Evolutionary conservation across 2,329 filamentous ascomycete genomes (phyloP), one percentile per base, ranked within the genome.

Genomic region (Diplodia scrobiculata): DNA sequence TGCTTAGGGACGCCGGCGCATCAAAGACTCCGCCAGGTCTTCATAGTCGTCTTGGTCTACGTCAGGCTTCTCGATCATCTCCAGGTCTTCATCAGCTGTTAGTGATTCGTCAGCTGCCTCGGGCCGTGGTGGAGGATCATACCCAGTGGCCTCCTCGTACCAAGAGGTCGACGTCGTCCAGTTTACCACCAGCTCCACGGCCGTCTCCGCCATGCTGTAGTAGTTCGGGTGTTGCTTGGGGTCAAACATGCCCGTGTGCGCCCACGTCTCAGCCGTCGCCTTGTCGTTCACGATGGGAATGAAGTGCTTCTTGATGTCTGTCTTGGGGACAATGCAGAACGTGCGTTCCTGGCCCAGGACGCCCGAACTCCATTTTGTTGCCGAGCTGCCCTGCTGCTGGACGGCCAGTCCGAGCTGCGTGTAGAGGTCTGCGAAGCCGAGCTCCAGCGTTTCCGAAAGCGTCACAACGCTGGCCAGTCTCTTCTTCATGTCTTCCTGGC

Each of bases 391-490:
- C 11, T 51, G 70, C 81, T 73, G 83, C 72, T 62, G 79, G 14
- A 90, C 89, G 14, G 86, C 87, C 72, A 85, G 84, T 1, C 92
- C 93, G 29, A 99, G 85, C 32, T 89, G 85, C 4, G 92, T 97
- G 78, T 97, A 97, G 67, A 97, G 83, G 74, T 97, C 95, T 14
- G 87, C 88, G 74, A 93, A 96, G 2, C 91, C 90, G 14, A 97
- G 84, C 13, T 83, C 83, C 14, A 91, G 84, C 67, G 90, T 86
- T 53, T 81, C 76, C 38, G 87, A 83, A 21, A 93, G 80, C 67
- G 83, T 82, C n/a, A 86, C 82, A 75, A 97, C 82, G 68, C 81
- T 84, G n/a, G 82, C 80, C 10, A 97, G 83, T 36, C 95, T 87
- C 73, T 87, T 85, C 71, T 88, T 87, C 69, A 98, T 81, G 73